These are phyloP conservation scores for Clarkia xantiana DNA, from an alignment of 345 rosid genomes.

Conservation along the genomic window DNA sequence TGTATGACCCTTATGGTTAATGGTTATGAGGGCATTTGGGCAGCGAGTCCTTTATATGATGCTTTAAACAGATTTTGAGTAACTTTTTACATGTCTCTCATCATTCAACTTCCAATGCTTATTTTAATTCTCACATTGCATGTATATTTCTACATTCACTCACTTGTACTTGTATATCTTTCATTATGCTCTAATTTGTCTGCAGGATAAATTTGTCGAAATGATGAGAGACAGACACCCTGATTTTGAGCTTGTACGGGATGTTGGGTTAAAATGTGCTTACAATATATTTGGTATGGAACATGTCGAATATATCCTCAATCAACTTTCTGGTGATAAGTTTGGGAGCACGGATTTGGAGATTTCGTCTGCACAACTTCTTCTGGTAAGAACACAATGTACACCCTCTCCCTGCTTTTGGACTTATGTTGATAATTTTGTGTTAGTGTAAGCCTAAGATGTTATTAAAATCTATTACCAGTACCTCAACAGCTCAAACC, in stretches of 20 bases:
- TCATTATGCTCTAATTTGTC: conserved; percentile 3
- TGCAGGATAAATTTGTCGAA: conserved; percentile 64
- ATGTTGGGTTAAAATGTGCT: conserved; percentile 60
- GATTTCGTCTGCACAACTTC: conserved; percentile 45
- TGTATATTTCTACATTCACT: no score
- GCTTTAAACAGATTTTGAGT: no score
- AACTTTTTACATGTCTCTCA: no score
- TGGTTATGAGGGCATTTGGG: no score
- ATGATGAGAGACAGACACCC: conserved; percentile 56
- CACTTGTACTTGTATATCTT: not conserved
- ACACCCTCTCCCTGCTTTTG: not conserved
- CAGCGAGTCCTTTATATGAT: no score
- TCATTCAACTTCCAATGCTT: no score
- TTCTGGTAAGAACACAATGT: conserved; percentile 41
- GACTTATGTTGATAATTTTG: not conserved
- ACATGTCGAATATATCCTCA: conserved; percentile 42
- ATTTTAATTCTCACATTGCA: no score
- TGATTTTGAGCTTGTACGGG: conserved; percentile 43
- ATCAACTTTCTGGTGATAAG: conserved; percentile 29
- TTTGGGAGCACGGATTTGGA: conserved; percentile 23
- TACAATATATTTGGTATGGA: conserved; percentile 60
- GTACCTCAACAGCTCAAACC: no score
- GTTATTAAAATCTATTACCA: no score
- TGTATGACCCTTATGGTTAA: no score
- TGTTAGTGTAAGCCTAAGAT: not conserved